Evolutionary conservation across 73 alveolate genomes (phyloP), one percentile per base, ranked within the genome.

Genomic region (Chromera velia): DNA sequence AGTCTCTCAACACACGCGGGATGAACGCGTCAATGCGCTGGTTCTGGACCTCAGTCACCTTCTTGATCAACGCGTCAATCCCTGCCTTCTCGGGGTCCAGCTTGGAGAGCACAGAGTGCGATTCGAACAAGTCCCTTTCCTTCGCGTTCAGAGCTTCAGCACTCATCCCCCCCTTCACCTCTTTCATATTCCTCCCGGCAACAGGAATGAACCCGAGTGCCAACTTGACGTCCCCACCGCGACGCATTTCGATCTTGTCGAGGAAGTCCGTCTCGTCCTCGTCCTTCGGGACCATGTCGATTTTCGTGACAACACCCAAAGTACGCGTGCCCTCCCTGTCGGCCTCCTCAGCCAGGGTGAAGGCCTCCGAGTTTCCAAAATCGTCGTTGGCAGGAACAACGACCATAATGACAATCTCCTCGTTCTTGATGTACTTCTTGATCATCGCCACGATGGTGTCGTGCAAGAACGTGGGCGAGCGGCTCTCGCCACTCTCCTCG

Each of bases 371-470:
- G 31, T 92, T 88, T 0, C 94, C 89, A 78, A 90, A 90, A 83
- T 92, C 98, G 29, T 92, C 89, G 81, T 89, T 92, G 64, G 98
- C 98, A 10, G 98, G 93, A 79, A 92, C 88, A 67, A 92, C 98
- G 75, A 94, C 88, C n/a, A 92, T 85, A 29, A 92, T 92, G 68
- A 92, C 81, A 49, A 32, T 74, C 72, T 55, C 73, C 31, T 49
- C 81, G 7, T 71, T 62, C 72, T 74, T 33, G 65, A 74, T 74
- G 73, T 74, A 74, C 72, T 74, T 34, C 64, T 74, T 64, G 26
- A 74, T 72, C 65, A 74, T 18, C 45, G 19, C n/a, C 73, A 55
- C 81, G 1, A 72, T 74, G 65, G n/a, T n/a, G n/a, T n/a, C n/a
- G n/a, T n/a, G n/a, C n/a, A n/a, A n/a, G n/a, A n/a, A n/a, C n/a